Evolutionary conservation across 164 flowering plant species (phyloP).

Genomic region (Malania oleifera): DNA sequence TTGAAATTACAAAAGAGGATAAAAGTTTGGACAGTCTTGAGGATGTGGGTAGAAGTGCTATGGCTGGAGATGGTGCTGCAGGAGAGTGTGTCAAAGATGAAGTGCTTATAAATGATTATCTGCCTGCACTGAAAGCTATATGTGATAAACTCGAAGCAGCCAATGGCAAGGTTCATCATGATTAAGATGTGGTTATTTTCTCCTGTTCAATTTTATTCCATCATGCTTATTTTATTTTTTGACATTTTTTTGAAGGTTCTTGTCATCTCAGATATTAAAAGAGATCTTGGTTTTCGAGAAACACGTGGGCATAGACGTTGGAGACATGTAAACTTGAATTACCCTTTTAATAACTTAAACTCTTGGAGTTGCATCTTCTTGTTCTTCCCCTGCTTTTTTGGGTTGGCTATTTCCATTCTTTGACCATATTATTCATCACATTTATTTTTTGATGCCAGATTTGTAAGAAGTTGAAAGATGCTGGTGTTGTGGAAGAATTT

Average conservation of each 20-base stretch:
- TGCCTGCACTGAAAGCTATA: constrained; percentile 67
- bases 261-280: constrained; percentile 75
- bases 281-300: constrained; percentile 63
- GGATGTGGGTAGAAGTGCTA: constrained; percentile 25
- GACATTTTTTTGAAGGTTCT: constrained; percentile 53
- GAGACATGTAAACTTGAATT: constrained; percentile 54
- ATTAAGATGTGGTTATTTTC: background rate
- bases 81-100: constrained; percentile 43
- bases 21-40: constrained; percentile 15
- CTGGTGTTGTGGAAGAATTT: constrained; percentile 65
- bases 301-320: constrained; percentile 63
- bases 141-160: constrained; percentile 85
- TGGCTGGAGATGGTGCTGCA: constrained; percentile 20
- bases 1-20: constrained; percentile 65
- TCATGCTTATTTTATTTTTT: constrained; percentile 6
- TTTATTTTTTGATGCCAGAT: constrained; percentile 37
- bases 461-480: constrained; percentile 61
- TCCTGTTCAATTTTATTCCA: background rate
- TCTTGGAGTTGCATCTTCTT: constrained; percentile 6
- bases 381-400: background rate
- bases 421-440: constrained; percentile 4
- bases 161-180: constrained; percentile 55
- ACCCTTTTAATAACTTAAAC: background rate
- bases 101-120: constrained; percentile 65
- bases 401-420: background rate